Evolutionary conservation across 805 yeast species (phyloP).

Genomic region (Debaryomyces hansenii): DNA sequence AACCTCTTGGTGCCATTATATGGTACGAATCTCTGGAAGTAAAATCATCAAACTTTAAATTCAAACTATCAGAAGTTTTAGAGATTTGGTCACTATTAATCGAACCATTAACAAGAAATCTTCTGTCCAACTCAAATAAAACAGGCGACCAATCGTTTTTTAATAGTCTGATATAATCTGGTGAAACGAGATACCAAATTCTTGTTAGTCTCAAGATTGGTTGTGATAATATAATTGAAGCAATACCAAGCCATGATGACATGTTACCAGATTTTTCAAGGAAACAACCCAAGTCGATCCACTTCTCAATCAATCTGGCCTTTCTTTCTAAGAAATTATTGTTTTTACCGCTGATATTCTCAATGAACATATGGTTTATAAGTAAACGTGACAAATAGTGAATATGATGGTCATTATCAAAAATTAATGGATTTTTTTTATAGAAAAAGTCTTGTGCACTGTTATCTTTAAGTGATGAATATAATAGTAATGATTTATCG

Average conservation of each 20-base stretch:
- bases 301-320: conserved; percentile 68
- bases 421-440: conserved; percentile 72
- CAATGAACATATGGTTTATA: conserved; percentile 65
- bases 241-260: conserved; percentile 92
- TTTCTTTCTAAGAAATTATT: conserved; percentile 36
- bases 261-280: conserved; percentile 84
- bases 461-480: conserved; percentile 38
- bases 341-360: conserved; percentile 26
- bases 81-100: conserved; percentile 5
- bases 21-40: conserved; percentile 51
- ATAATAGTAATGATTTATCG: conserved; percentile 75
- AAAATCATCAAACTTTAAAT: conserved; percentile 17
- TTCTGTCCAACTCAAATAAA: conserved; percentile 80
- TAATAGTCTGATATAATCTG: conserved; percentile 56
- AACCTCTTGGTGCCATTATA: conserved; percentile 83
- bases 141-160: conserved; percentile 91
- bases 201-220: conserved; percentile 73
- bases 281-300: conserved; percentile 82
- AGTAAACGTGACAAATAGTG: conserved; percentile 79
- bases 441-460: conserved; percentile 33
- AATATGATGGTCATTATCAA: conserved; percentile 61
- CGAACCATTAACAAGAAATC: conserved; percentile 50
- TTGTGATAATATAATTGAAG: conserved; percentile 76
- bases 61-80: conserved; percentile 2
- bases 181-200: conserved; percentile 74